Conservation (phyloP, 495 filamentous ascomycete genomes). For the Neurospora sublineolata region DNA sequence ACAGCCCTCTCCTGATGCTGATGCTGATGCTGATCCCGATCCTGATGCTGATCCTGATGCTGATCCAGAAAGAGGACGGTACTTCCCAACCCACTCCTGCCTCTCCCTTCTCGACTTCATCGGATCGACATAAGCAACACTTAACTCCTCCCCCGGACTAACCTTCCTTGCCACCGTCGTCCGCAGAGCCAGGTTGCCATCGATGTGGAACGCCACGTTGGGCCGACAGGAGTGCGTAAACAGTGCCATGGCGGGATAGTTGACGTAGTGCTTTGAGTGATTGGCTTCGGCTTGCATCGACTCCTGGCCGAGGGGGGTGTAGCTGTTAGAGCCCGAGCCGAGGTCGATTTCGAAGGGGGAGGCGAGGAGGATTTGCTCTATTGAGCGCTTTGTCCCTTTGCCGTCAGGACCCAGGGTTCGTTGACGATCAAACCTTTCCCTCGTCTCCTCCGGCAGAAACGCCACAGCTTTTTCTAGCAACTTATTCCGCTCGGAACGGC, state of each 20-base stretch:
- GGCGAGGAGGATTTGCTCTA: conserved; percentile 18
- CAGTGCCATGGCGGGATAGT: conserved; percentile 18
- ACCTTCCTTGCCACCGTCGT: conserved; percentile 20
- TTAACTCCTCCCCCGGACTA: conserved; percentile 22
- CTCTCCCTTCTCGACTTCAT: conserved; percentile 13
- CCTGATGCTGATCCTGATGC: not conserved
- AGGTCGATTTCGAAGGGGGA: conserved; percentile 25
- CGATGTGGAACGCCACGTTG: conserved; percentile 24
- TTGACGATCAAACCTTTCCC: conserved; percentile 13
- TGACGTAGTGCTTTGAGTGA: conserved; percentile 18
- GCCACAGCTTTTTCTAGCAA: conserved; percentile 23
- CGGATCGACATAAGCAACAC: conserved; percentile 20
- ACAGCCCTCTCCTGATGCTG: not conserved
- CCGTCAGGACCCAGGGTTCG: conserved; percentile 1
- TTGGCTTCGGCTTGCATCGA: not conserved
- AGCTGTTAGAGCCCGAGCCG: conserved; percentile 6
- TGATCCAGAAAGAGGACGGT: not conserved
- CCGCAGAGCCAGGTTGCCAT: conserved; percentile 13
- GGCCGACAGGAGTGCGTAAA: conserved; percentile 27
- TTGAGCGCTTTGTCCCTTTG: not conserved
- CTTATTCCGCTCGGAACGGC: conserved; percentile 11
- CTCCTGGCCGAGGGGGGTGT: not conserved
- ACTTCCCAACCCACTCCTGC: conserved; percentile 11
- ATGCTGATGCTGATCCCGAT: not conserved
- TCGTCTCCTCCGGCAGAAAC: not conserved